Conservation (phyloP, 768 basidiomycete genomes). For the Hygrophoropsis aurantiaca region DNA sequence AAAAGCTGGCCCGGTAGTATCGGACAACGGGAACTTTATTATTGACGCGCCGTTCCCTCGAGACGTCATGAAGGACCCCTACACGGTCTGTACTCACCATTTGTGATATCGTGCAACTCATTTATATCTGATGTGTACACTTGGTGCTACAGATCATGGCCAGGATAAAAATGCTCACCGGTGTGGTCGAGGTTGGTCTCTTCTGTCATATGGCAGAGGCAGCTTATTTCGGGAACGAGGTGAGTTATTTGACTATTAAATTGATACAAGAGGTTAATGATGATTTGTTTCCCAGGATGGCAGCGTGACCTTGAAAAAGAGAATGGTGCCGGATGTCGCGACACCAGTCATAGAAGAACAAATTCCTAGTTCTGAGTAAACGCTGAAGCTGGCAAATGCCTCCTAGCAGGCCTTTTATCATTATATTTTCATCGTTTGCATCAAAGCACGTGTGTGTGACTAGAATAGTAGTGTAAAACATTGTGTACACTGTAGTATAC, state of each 20-base stretch:
- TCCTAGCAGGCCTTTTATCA: too few species aligned
- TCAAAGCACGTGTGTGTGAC: too few species aligned
- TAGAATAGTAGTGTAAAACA: too few species aligned
- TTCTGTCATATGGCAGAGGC: constrained; percentile 92
- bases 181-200: constrained; percentile 98
- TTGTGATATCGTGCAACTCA: too few species aligned
- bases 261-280: not conserved
- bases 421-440: too few species aligned
- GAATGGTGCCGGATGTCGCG: constrained; percentile 16
- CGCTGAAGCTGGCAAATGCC: too few species aligned
- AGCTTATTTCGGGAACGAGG: constrained; percentile 94
- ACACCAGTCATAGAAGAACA: constrained; percentile 2
- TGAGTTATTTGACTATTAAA: constrained; percentile 26
- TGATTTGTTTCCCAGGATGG: constrained; percentile 50
- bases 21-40: constrained; percentile 96
- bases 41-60: constrained; percentile 92
- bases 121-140: too few species aligned
- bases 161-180: constrained; percentile 90
- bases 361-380: too few species aligned
- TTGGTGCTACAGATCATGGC: constrained; percentile 63
- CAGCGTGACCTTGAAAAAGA: constrained; percentile 61
- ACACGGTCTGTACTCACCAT: constrained; percentile 47
- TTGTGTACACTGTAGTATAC: too few species aligned
- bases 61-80: constrained; percentile 67
- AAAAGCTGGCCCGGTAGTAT: constrained; percentile 93